These are phyloP conservation scores for Lophiostoma macrostomum DNA, from an alignment of 495 filamentous ascomycete genomes.

Conservation along the genomic window DNA sequence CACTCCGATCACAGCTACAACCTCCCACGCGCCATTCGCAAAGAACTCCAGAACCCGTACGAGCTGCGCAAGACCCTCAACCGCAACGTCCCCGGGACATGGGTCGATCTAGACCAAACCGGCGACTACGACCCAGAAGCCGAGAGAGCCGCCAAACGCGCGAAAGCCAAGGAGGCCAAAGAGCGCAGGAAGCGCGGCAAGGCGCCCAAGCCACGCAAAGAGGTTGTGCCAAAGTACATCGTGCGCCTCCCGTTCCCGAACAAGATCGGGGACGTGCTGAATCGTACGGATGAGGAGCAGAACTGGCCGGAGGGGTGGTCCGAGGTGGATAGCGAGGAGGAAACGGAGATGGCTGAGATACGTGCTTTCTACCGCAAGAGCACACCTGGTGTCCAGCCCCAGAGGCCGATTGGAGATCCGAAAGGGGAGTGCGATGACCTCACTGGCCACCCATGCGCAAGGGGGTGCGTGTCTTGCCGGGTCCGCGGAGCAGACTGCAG, in stretches of 20 bases:
- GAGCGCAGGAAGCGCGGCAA: conserved; percentile 3
- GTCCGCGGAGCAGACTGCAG: background rate
- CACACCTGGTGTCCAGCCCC: conserved; percentile 1
- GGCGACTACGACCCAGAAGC: conserved; percentile 26
- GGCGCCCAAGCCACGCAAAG: conserved; percentile 1
- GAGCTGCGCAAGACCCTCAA: conserved; percentile 15
- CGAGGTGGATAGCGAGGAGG: conserved; percentile 13
- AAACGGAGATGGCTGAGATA: background rate
- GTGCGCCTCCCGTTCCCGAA: conserved; percentile 4
- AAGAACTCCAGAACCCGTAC: background rate
- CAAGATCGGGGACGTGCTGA: conserved; percentile 1
- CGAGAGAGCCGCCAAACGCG: background rate
- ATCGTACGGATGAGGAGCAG: conserved; percentile 14
- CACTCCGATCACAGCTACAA: background rate
- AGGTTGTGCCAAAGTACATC: conserved; percentile 4
- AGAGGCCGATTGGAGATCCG: conserved; percentile 23
- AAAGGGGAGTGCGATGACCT: conserved; percentile 3
- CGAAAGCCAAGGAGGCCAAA: conserved; percentile 1
- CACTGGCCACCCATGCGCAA: conserved; percentile 15
- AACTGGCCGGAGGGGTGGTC: conserved; percentile 22
- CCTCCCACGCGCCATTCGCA: too few species aligned
- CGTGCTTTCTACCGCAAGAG: background rate
- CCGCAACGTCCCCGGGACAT: conserved; percentile 5
- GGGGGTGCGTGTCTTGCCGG: conserved; percentile 16
- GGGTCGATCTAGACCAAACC: conserved; percentile 14